Evolutionary conservation across 805 yeast genomes (phyloP).

Genomic region (Ogataea neopini): DNA sequence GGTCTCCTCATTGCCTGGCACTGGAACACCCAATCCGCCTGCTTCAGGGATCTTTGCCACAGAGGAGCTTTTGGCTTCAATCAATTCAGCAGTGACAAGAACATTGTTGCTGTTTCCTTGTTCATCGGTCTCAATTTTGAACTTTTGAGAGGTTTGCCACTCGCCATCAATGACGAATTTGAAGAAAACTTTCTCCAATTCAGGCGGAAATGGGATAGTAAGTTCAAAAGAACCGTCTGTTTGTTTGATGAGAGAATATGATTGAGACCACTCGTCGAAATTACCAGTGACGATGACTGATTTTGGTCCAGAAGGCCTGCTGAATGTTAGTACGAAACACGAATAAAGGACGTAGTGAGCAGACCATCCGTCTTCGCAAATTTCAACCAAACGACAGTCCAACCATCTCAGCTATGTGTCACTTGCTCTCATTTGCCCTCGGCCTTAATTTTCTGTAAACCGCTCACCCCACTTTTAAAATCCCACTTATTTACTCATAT

Average conservation of each 20-base stretch:
- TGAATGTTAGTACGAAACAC: background rate
- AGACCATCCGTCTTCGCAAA: too few relatives aligned
- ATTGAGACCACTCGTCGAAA: conserved; percentile 58
- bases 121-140: conserved; percentile 46
- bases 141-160: conserved; percentile 48
- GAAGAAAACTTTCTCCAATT: conserved; percentile 37
- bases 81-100: conserved; percentile 41
- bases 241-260: conserved; percentile 48
- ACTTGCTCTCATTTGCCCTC: background rate
- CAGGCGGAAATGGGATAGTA: conserved; percentile 32
- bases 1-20: conserved; percentile 11
- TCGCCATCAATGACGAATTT: conserved; percentile 63
- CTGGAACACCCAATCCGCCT: conserved; percentile 42
- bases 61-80: conserved; percentile 31
- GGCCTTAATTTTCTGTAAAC: background rate
- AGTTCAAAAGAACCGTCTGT: conserved; percentile 37
- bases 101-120: conserved; percentile 55
- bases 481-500: too few relatives aligned
- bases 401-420: too few relatives aligned
- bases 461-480: conserved; percentile 2
- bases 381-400: too few relatives aligned
- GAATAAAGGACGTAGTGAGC: too few relatives aligned
- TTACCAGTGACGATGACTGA: conserved; percentile 59
- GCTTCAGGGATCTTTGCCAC: conserved; percentile 45
- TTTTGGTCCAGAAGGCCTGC: conserved; percentile 38